Percentiles rank a stretch among this genome's conserved stretches.
Conservation (phyloP, 2,329 filamentous ascomycete genomes). For the Fusarium tuaranense region DNA sequence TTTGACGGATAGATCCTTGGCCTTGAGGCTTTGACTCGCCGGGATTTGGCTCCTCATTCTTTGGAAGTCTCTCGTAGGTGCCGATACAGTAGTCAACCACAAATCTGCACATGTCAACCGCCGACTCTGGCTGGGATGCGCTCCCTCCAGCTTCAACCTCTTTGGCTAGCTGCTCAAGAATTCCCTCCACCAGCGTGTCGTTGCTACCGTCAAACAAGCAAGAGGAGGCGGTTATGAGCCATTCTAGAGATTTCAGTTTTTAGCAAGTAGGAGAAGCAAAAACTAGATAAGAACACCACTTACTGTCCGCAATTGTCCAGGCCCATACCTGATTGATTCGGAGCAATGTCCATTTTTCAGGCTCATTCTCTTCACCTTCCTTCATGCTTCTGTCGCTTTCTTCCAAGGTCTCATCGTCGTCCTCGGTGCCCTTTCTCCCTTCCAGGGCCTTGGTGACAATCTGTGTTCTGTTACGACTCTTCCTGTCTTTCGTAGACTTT, state of each 20-base stretch:
- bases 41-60: not conserved
- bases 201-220: not conserved
- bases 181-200: not conserved
- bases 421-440: not conserved
- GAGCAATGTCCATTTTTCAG: not conserved
- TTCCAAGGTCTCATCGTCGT: too few relatives aligned
- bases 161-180: not conserved
- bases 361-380: not conserved
- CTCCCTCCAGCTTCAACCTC: not conserved
- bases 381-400: too few relatives aligned
- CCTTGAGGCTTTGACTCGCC: rapidly evolving
- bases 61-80: not conserved
- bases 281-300: not conserved
- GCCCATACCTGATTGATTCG: conserved; percentile 8
- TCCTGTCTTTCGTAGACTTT: not conserved
- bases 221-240: not conserved
- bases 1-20: not conserved
- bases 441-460: not conserved
- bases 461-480: not conserved
- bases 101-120: not conserved
- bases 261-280: not conserved
- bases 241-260: not conserved
- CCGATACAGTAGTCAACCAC: conserved; percentile 6
- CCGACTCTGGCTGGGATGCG: not conserved
- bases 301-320: conserved; percentile 1